Base-by-base conservation (phyloP, 768 basidiomycete genomes). In the Boletus reticuloceps region DNA sequence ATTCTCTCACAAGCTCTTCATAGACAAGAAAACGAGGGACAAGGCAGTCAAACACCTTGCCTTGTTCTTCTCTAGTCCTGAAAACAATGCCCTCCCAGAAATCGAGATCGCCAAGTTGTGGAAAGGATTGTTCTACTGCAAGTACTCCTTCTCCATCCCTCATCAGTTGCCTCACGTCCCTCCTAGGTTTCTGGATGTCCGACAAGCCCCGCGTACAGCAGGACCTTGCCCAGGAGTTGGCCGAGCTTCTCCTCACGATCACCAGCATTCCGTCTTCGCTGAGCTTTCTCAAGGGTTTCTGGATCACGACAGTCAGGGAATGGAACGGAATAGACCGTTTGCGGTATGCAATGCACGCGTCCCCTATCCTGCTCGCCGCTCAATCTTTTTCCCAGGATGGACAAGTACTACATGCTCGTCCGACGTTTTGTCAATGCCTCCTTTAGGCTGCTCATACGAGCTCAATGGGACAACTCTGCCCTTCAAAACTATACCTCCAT, bases 41-140 rank as follows among this genome's bases (percentile, higher is more conserved):
- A 91, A 88, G 67, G 96, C 96, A 1, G 82, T 97, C 58, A 86
- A 87, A 69, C 83, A 82, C 55, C 79, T 98, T 10, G 77, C 86
- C 0, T 70, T 76, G 5, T 96, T 98, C 69, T 82, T 98, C 31
- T 93, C 92, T 2, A 80, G 84, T 62, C 77, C 80, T 44, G 69
- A 70, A 10, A 76, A 77, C 54, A 76, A 86, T 75, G 78, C 70
- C 22, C 72, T 96, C 31, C 73, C 88, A 16, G 83, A 87, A 53
- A 55, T 76, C 29, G 94, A 98, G 65, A 88, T 97, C 85, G 81
- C 83, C 58, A 96, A 94, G 72, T 71, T 98, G 31, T 98, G 96
- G 96, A 98, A 99, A 70, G 96, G 95, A 1, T 82, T 98, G 48
- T 99, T 96, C 71, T 99, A 96, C 72, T 97, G 95, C 94, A 58